These are phyloP conservation scores for Russula lepida DNA, from an alignment of 768 basidiomycete species.

Conservation along the genomic window DNA sequence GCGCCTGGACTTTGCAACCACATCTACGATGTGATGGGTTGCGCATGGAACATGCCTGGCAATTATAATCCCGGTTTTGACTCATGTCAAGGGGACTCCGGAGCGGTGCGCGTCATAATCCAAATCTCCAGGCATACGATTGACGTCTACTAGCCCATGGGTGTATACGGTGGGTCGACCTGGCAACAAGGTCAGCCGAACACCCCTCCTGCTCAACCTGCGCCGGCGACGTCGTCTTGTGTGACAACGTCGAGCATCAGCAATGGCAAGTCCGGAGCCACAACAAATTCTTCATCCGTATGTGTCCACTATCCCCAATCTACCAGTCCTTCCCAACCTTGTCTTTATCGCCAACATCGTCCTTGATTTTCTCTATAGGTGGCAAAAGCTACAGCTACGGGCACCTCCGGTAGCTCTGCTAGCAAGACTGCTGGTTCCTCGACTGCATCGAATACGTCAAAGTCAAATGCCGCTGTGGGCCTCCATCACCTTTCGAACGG, in stretches of 20 bases:
- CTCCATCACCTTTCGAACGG: neutral
- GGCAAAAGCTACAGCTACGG: neutral
- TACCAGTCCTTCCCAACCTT: neutral
- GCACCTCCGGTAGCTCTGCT: neutral
- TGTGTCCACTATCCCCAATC: neutral
- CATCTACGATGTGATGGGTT: constrained; percentile 48
- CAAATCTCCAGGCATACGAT: neutral
- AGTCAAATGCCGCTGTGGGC: neutral
- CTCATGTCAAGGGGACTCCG: constrained; percentile 43
- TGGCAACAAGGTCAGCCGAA: constrained; percentile 53
- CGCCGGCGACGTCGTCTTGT: constrained; percentile 56
- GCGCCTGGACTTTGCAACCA: constrained; percentile 53
- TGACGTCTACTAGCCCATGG: constrained; percentile 41
- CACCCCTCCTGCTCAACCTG: constrained; percentile 50
- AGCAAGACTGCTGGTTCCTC: neutral
- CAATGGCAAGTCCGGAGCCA: constrained; percentile 27
- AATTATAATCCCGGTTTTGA: constrained; percentile 36
- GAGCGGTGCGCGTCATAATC: constrained; percentile 31
- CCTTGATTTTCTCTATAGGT: neutral
- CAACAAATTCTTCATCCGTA: constrained; percentile 6
- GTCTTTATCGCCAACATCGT: neutral
- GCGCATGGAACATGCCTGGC: constrained; percentile 55
- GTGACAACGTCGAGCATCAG: constrained; percentile 41
- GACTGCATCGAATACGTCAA: neutral
- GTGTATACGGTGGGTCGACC: constrained; percentile 58